Evolutionary conservation across 805 yeast species (phyloP).

Genomic region (Pichia nanzhaoensis): DNA sequence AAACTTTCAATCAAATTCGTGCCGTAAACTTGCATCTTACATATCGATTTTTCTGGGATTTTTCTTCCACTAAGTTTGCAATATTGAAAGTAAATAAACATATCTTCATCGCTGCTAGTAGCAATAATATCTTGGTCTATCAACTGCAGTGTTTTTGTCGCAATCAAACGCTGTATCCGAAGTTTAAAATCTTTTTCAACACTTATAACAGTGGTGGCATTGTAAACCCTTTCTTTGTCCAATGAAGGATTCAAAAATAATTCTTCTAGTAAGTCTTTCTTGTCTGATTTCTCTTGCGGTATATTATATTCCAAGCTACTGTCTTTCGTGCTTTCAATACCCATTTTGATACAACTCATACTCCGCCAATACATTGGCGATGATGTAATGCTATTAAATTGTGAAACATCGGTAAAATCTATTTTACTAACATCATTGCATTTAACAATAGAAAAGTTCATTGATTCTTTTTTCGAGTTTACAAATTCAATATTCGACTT

Average conservation of each 20-base stretch:
- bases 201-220: neutral
- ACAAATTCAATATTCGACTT: slow-evolving; percentile 4
- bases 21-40: slow-evolving; percentile 8
- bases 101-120: slow-evolving; percentile 8
- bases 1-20: slow-evolving; percentile 7
- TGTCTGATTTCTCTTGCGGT: neutral
- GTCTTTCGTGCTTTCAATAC: neutral
- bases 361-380: slow-evolving; percentile 13
- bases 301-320: neutral
- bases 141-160: slow-evolving; percentile 10
- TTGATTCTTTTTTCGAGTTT: slow-evolving; percentile 4
- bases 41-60: slow-evolving; percentile 3
- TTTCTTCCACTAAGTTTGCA: slow-evolving; percentile 4
- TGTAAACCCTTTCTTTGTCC: slow-evolving; percentile 6
- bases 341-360: neutral
- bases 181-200: neutral
- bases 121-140: slow-evolving; percentile 5
- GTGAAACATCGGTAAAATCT: neutral
- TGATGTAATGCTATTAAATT: slow-evolving; percentile 12
- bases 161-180: slow-evolving; percentile 7
- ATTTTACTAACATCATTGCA: neutral
- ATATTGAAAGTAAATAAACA: slow-evolving; percentile 12
- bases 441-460: slow-evolving; percentile 6
- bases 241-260: slow-evolving; percentile 8
- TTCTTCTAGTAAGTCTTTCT: neutral